Evolutionary conservation across 2,329 filamentous ascomycete species (phyloP), one percentile per base, ranked within the genome.

Genomic region (Stagonosporopsis chrysanthemi): DNA sequence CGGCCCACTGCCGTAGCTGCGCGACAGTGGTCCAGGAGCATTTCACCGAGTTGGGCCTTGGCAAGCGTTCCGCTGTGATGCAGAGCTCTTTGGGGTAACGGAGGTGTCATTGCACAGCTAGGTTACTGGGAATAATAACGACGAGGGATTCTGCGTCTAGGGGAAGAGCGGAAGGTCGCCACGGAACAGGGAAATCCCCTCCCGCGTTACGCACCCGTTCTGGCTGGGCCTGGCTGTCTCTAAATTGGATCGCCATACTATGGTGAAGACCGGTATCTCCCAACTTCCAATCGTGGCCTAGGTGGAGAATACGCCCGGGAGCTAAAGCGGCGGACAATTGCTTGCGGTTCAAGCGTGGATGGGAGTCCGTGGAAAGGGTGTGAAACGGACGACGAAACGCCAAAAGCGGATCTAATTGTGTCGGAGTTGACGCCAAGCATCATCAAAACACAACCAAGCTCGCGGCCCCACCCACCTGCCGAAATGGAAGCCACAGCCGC

Each of bases 371-470:
- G 56, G 50, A 59, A 59, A 62, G 52, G 61, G 66, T 59, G 64
- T 70, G 70, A 73, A 74, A 74, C 72, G 54, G 61, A 52, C 60
- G 67, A 68, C 68, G 70, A 73, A 74, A 74, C 72, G 57, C 54
- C 58, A 61, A 66, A 68, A 64, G 70, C 65, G 70, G 68, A 68
- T 58, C 66, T 60, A 58, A 40, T 54, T 66, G 69, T 67, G 60
- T 72, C 66, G 67, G 60, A 56, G 46, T 60, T 49, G 51, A 54
- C 61, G 70, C 72, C 71, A 72, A 73, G 72, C 59, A 67, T 64
- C 67, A 66, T 64, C 66, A 63, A 70, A 69, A 73, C 68, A 35
- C 60, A 45, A 38, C 54, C 54, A 63, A 63, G 49, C 43, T 49
- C 28, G 26, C 58, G 48, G 63, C 53, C 68, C 69, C 70, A 72